Base-by-base conservation (phyloP, 768 basidiomycete species). In the Xanthoconium purpureum region DNA sequence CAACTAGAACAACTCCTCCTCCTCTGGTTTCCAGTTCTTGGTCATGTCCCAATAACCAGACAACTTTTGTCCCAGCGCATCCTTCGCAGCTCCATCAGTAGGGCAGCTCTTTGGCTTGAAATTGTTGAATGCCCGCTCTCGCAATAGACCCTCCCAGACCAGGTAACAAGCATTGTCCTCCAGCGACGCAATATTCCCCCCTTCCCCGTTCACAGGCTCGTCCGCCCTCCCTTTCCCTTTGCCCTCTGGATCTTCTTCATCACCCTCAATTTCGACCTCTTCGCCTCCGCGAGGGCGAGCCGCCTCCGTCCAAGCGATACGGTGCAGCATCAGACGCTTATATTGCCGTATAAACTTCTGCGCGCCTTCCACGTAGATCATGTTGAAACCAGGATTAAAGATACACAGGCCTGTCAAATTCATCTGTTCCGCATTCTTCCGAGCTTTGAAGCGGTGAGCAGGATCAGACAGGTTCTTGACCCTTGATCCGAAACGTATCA, bases 321-420 rank as follows among this genome's bases (percentile, higher is more conserved):
- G 91, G 52, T 84, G 73, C 40, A 90, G 61, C 88, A 99, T 88
- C 47, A 99, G 77, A 20, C 87, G 82, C 67, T 88, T 93, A 75
- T 97, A 99, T 61, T 85, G 84, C 64, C 87, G 87, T 62, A 98
- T 82, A 57, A 86, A 87, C 72, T 91, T 95, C 36, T 81, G 74
- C 0, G 89, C 89, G 39, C 97, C 97, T 70, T 99, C 97, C 55
- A 97, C 91, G 63, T 96, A 90, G 46, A 99, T 85, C 77, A 98
- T 80, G 65, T 82, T 87, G 78, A 98, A 98, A 32, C 81, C 74
- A 0, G 94, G 89, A 67, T 95, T 85, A 81, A 94, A 93, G 66
- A 97, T 88, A 66, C 91, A 94, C 36, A 95, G 75, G 11, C 97
- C 97, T 0, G 91, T 87, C 14, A 98, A 78, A 57, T 84, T 85